These are phyloP conservation scores for Trichoderma atroviride DNA, from an alignment of 2,329 filamentous ascomycete species.

Conservation along the genomic window DNA sequence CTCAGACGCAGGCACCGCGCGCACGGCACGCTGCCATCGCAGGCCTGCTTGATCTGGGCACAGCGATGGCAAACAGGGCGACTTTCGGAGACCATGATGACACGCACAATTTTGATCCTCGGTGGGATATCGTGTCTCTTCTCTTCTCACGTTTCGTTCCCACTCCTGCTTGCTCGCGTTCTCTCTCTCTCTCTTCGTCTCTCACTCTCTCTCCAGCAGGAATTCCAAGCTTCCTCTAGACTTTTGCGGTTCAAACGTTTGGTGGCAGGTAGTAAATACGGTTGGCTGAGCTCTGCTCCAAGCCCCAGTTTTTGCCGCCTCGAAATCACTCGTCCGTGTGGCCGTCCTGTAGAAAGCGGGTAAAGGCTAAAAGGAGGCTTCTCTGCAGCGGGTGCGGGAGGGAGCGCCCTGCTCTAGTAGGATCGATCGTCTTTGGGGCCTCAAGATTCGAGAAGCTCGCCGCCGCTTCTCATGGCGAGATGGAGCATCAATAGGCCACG, in stretches of 20 bases:
- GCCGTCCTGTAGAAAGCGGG: slow-evolving; percentile 12
- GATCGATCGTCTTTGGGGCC: not conserved
- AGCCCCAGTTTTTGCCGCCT: slow-evolving; percentile 23
- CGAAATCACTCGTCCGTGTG: slow-evolving; percentile 17
- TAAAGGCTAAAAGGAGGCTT: slow-evolving; percentile 1
- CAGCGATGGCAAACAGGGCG: slow-evolving; percentile 41
- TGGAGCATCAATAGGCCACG: not conserved
- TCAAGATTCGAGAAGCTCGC: not conserved
- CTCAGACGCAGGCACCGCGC: slow-evolving; percentile 40
- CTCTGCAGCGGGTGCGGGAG: not conserved
- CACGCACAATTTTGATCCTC: not conserved
- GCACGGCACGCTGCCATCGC: slow-evolving; percentile 40
- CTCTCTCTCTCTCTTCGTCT: not conserved
- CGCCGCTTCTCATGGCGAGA: slow-evolving; percentile 9
- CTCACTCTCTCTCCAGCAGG: not conserved
- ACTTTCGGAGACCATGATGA: slow-evolving; percentile 36
- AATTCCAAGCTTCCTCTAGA: not conserved
- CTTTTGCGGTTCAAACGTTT: not conserved
- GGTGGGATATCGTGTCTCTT: not conserved
- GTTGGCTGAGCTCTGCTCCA: slow-evolving; percentile 9
- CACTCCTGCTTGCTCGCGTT: not conserved
- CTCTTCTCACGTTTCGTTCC: not conserved
- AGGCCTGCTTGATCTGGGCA: slow-evolving; percentile 43
- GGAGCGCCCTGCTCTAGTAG: not conserved
- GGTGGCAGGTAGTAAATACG: slow-evolving; percentile 1